These are phyloP conservation scores for Silene vulgaris DNA, from an alignment of 179 eudicot genomes.

Conservation along the genomic window DNA sequence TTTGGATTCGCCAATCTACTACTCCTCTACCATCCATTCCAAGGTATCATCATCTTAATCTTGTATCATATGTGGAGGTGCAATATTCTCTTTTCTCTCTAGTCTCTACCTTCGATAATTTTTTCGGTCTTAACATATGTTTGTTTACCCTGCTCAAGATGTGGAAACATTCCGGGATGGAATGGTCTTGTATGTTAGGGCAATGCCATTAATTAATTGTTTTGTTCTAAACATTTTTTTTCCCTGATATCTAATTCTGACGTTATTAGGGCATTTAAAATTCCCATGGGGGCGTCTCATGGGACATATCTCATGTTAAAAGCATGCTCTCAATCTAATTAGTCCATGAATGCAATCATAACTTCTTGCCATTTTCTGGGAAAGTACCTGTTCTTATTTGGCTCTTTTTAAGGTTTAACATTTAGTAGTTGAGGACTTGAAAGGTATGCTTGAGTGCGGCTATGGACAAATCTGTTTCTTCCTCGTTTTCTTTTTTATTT, in stretches of 20 bases:
- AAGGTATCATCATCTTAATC: no score
- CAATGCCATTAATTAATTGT: neutral
- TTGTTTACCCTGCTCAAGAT: neutral
- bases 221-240: neutral
- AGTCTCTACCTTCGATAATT: neutral
- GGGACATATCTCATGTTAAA: neutral
- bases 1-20: no score
- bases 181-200: neutral
- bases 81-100: neutral
- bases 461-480: neutral
- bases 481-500: neutral
- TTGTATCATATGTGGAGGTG: neutral
- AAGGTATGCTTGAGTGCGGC: neutral
- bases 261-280: neutral
- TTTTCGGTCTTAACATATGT: neutral
- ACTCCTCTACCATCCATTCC: no score
- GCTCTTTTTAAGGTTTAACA: neutral
- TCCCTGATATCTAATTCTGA: neutral
- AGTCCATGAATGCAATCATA: neutral
- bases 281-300: neutral
- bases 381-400: neutral
- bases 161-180: neutral
- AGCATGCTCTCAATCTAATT: neutral
- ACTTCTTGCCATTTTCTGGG: neutral
- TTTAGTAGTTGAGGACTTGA: neutral